Evolutionary conservation across 179 eudicot species (phyloP), one percentile per base, ranked within the genome.

Genomic region (Dionaea muscipula): DNA sequence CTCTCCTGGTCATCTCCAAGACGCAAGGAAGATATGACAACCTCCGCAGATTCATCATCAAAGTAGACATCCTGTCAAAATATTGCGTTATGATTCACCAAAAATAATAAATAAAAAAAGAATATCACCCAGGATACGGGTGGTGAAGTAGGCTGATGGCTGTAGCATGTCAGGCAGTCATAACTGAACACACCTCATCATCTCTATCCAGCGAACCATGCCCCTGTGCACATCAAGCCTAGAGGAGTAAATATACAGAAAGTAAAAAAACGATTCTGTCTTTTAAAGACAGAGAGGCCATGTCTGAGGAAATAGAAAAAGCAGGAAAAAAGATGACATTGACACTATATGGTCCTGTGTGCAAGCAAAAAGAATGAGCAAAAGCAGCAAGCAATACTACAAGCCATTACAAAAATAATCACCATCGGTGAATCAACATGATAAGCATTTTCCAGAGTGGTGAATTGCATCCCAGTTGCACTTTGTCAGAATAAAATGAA

Each of bases 21-120:
- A 39, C 93, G 84, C 75, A 89, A 79, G 3, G 97, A 89, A 28
- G 97, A 89, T 64, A 89, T 83, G 28, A 89, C 93, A 47, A 89
- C 97, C 73, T 89, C 97, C 45, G 97, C 95, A 65, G 97, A 85
- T 68, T 89, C 97, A 65, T 85, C 97, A 57, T 89, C 97, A 69
- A 89, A 83, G 62, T 85, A 89, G 23, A 89, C 83, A 63, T 89
- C 97, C 95, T 89, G 77, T 47, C 59, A 31, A 64, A 61, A 60
- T 31, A 31, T 19, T 51, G 25, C 17, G 28, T 41, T 19, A 21
- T 60, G 68, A 71, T 16, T 28, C 16, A 20, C 47, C 52, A 35
- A 47, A 14, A 23, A 16, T 31, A 41, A 6, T 41, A 9, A 18
- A 43, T 44, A 9, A 40, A 19, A 46, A 2, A 2, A 44, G 0